Percentiles rank a stretch among this genome's conserved stretches.
These are phyloP conservation scores for Geum urbanum DNA, from an alignment of 306 rosid genomes.

Conservation along the genomic window DNA sequence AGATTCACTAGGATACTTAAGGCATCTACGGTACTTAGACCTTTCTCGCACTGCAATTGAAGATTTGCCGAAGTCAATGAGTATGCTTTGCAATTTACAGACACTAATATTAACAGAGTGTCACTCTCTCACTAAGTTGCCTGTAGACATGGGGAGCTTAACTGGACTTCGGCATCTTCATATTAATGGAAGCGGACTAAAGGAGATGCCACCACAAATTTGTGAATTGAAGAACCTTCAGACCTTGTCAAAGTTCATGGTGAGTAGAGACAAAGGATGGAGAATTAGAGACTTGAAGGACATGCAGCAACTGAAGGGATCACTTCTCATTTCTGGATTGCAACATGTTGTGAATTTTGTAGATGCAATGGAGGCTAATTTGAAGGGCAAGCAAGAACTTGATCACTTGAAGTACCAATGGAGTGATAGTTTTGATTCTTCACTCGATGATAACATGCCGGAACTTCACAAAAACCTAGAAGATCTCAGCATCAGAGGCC, in stretches of 20 bases:
- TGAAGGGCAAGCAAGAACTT: conserved; percentile 30
- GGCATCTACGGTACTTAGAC: conserved; percentile 28
- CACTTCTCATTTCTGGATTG: conserved; percentile 24
- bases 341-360: conserved; percentile 23
- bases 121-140: conserved; percentile 27
- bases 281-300: conserved; percentile 21
- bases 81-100: conserved; percentile 28
- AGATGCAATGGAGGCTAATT: conserved; percentile 31
- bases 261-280: conserved; percentile 18
- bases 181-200: conserved; percentile 25
- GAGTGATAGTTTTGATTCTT: conserved; percentile 11
- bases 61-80: conserved; percentile 25
- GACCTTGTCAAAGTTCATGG: conserved; percentile 20
- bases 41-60: conserved; percentile 29
- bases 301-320: conserved; percentile 27
- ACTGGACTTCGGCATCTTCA: conserved; percentile 17
- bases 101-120: conserved; percentile 24
- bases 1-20: conserved; percentile 23
- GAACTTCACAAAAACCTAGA: not conserved
- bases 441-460: conserved; percentile 1
- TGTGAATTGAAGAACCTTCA: conserved; percentile 29
- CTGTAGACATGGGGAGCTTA: conserved; percentile 23
- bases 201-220: conserved; percentile 30
- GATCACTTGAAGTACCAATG: conserved; percentile 18
- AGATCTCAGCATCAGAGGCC: conserved; percentile 18